A percentile compares a stretch with the other conserved stretches of the same genome.
These are phyloP conservation scores for Solanum pinnatisectum DNA, from an alignment of 257 asterid species.

Conservation along the genomic window DNA sequence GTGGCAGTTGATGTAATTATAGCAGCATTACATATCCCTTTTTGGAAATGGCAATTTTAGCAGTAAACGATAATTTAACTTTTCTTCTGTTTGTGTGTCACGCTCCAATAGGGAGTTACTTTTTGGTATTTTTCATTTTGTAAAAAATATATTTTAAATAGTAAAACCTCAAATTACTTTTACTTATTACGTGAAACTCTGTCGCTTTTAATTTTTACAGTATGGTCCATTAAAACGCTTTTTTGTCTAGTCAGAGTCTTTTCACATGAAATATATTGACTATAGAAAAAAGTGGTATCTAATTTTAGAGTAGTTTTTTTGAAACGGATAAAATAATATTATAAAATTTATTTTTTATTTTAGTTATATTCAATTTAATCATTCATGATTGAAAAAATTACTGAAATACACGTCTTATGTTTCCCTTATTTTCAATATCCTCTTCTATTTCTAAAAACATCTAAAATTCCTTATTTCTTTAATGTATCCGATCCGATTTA, in stretches of 20 bases:
- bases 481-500: no score
- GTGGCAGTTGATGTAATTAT: conserved; percentile 40
- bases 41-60: no score
- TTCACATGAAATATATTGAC: neutral
- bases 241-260: neutral
- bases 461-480: no score
- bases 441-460: no score
- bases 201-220: neutral
- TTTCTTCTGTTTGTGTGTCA: neutral
- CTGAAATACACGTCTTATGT: no score
- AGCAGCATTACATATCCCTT: neutral
- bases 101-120: conserved; percentile 8
- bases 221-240: neutral
- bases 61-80: neutral
- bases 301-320: neutral
- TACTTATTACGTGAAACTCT: neutral
- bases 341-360: neutral
- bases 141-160: neutral
- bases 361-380: neutral
- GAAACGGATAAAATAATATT: neutral
- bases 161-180: neutral
- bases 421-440: no score
- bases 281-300: neutral
- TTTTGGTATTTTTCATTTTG: no score
- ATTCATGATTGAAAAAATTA: no score